Percentiles rank a stretch among this genome's conserved stretches.
phyloP scores from a whole-genome alignment of 805 yeast genomes.

The Candida koratica region DNA sequence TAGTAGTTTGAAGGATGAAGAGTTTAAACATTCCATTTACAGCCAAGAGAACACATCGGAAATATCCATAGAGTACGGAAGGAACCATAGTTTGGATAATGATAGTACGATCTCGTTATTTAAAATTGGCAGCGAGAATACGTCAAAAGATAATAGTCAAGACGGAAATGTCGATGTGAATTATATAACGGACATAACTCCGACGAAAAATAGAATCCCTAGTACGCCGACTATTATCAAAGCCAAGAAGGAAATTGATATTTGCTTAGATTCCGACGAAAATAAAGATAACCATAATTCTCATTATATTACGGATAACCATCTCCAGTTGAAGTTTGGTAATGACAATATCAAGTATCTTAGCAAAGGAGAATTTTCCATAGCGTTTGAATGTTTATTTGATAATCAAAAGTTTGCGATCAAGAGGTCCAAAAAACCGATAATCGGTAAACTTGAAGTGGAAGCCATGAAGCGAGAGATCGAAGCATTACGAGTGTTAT shows the following conservation, averaged over 20 bases:
- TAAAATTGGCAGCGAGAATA: constrained; percentile 14
- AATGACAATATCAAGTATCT: constrained; percentile 56
- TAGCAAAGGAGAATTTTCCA: constrained; percentile 87
- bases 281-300: not conserved
- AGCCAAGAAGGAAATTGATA: not conserved
- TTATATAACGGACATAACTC: constrained; percentile 24
- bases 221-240: constrained; percentile 17
- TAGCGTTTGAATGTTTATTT: constrained; percentile 77
- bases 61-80: constrained; percentile 39
- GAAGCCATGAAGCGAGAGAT: constrained; percentile 70
- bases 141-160: constrained; percentile 7
- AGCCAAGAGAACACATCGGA: constrained; percentile 21
- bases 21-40: constrained; percentile 10
- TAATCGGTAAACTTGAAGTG: constrained; percentile 49
- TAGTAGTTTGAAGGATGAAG: constrained; percentile 4
- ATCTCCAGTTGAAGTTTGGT: constrained; percentile 49
- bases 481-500: constrained; percentile 52
- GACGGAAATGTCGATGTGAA: constrained; percentile 2
- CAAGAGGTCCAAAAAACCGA: constrained; percentile 72
- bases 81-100: constrained; percentile 25
- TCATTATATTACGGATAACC: constrained; percentile 42
- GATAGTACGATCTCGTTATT: constrained; percentile 34
- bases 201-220: constrained; percentile 26
- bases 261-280: not conserved
- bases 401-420: constrained; percentile 75